Percentiles rank a stretch among this genome's conserved stretches.
These are phyloP conservation scores for Rhizopus arrhizus DNA, from an alignment of 371 early-diverging fungal species.

Conservation along the genomic window DNA sequence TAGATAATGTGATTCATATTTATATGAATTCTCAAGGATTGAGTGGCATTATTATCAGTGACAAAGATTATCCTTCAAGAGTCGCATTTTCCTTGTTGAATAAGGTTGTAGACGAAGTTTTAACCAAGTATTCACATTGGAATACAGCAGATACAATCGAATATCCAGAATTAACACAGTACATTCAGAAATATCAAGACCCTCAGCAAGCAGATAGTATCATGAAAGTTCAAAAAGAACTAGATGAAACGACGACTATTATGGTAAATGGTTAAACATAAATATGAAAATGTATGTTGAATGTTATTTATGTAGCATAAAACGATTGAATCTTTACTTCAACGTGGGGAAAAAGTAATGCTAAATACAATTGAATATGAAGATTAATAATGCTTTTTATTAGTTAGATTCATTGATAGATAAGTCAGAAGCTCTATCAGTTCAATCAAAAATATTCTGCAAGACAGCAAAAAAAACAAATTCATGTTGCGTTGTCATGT, in stretches of 20 bases:
- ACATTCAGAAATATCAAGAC: conserved; percentile 85
- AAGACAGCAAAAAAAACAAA: conserved; percentile 98
- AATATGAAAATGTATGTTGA: background rate
- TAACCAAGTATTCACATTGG: conserved; percentile 68
- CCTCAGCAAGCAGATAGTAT: conserved; percentile 94
- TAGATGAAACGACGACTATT: conserved; percentile 97
- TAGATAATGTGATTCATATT: conserved; percentile 85
- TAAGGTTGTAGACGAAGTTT: conserved; percentile 90
- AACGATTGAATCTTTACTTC: conserved; percentile 95
- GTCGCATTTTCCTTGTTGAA: conserved; percentile 87
- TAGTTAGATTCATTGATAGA: conserved; percentile 91
- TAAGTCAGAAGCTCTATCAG: conserved; percentile 85
- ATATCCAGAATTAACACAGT: conserved; percentile 78
- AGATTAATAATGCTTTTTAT: background rate
- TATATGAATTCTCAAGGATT: conserved; percentile 77
- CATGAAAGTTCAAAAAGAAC: conserved; percentile 94
- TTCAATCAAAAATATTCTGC: conserved; percentile 96
- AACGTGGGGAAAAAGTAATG: conserved; percentile 89
- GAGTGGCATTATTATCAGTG: conserved; percentile 80
- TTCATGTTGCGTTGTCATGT: conserved; percentile 79
- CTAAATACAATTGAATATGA: background rate
- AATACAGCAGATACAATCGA: conserved; percentile 39
- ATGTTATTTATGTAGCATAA: conserved; percentile 69
- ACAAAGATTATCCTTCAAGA: conserved; percentile 91
- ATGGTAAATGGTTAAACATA: conserved; percentile 54